A percentile compares a stretch with the other conserved stretches of the same genome.
Conservation (phyloP, 1,284 basidiomycete species). For the Sanghuangporus weigelae region DNA sequence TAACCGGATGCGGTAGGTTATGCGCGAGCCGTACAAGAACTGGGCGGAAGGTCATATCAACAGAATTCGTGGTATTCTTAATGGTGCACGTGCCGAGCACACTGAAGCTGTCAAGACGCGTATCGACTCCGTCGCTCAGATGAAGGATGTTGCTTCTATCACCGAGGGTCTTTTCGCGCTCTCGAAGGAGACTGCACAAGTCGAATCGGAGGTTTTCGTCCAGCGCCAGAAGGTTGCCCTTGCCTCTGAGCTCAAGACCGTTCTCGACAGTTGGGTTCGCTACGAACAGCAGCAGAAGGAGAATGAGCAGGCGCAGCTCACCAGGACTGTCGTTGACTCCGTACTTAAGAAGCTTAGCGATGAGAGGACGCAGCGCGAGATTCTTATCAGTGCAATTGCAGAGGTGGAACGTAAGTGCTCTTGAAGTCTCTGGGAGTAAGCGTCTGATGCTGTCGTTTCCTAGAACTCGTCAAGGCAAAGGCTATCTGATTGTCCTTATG, state of each 20-base stretch:
- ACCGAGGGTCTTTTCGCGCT: slow-evolving; percentile 89
- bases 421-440: slow-evolving; percentile 18
- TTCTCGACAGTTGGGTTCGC: slow-evolving; percentile 97
- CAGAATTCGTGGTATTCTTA: slow-evolving; percentile 80
- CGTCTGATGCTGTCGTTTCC: background rate
- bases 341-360: slow-evolving; percentile 82
- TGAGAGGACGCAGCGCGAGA: slow-evolving; percentile 91
- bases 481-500: slow-evolving; percentile 43
- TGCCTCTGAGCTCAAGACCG: slow-evolving; percentile 87
- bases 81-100: slow-evolving; percentile 83
- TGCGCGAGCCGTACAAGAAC: slow-evolving; percentile 84
- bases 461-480: slow-evolving; percentile 69
- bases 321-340: slow-evolving; percentile 82
- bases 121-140: slow-evolving; percentile 85
- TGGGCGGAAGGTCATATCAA: slow-evolving; percentile 90
- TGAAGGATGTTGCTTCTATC: slow-evolving; percentile 91
- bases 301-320: slow-evolving; percentile 89
- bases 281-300: slow-evolving; percentile 97
- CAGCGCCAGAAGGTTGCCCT: slow-evolving; percentile 87
- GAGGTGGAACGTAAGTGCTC: slow-evolving; percentile 85
- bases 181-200: slow-evolving; percentile 85
- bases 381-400: slow-evolving; percentile 78
- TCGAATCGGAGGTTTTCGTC: slow-evolving; percentile 89
- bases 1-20: slow-evolving; percentile 33
- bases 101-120: slow-evolving; percentile 91